Percentiles rank a stretch among this genome's conserved stretches.
phyloP scores from a whole-genome alignment of 805 yeast species.

The Lachancea waltii region DNA sequence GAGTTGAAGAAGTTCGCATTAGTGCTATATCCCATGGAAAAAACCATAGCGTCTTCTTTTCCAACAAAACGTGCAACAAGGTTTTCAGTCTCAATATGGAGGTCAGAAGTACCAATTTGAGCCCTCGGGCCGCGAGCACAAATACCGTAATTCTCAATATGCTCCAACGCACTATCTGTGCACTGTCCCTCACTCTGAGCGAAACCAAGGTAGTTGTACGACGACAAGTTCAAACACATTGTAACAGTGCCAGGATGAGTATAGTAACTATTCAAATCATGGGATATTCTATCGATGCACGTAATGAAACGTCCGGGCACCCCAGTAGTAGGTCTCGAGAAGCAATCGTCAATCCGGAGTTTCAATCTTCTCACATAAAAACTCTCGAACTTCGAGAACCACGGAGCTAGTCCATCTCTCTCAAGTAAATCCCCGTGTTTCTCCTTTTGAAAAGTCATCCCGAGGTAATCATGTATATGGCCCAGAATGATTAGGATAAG shows the following conservation, averaged over 20 bases:
- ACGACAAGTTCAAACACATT: constrained; percentile 77
- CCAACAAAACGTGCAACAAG: constrained; percentile 83
- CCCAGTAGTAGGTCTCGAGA: constrained; percentile 92
- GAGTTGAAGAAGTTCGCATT: constrained; percentile 84
- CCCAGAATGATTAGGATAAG: constrained; percentile 82
- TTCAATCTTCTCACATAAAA: constrained; percentile 91
- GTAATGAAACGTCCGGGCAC: constrained; percentile 91
- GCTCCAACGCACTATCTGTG: constrained; percentile 65
- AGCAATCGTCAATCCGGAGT: constrained; percentile 86
- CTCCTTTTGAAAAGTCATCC: constrained; percentile 62
- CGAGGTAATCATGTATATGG: constrained; percentile 83
- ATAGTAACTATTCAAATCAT: constrained; percentile 57
- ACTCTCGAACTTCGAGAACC: constrained; percentile 88
- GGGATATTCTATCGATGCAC: constrained; percentile 72
- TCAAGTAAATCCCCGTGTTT: constrained; percentile 63
- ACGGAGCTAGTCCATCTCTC: constrained; percentile 88
- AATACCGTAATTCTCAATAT: constrained; percentile 65
- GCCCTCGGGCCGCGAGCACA: constrained; percentile 74
- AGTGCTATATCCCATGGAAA: constrained; percentile 95
- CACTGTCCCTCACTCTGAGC: constrained; percentile 93
- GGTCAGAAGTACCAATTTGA: constrained; percentile 65
- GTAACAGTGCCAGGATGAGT: constrained; percentile 69
- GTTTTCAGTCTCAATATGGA: constrained; percentile 68
- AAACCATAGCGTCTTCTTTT: constrained; percentile 77
- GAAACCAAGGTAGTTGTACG: constrained; percentile 93